Conservation (phyloP, 768 basidiomycete genomes). For the Podaxis pistillaris region DNA sequence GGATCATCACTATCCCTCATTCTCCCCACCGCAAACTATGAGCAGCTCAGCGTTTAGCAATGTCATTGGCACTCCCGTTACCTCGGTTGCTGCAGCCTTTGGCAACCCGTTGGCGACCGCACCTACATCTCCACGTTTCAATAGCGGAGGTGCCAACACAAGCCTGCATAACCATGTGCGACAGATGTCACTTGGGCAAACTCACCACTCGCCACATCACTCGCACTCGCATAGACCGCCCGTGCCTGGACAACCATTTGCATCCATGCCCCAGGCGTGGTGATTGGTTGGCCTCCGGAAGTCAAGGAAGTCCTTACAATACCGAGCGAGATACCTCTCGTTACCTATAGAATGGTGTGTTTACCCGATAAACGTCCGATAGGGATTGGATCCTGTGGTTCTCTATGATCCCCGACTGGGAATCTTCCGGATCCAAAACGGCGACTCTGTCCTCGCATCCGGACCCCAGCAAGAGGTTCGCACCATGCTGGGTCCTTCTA, state of each 20-base stretch:
- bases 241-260: slow-evolving; percentile 7
- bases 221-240: not conserved
- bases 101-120: not conserved
- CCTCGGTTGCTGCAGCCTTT: not conserved
- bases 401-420: not conserved
- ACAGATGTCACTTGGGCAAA: slow-evolving; percentile 2
- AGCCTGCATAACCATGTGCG: slow-evolving; percentile 5
- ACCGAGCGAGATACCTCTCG: not conserved
- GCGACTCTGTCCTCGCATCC: not conserved
- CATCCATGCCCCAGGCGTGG: slow-evolving; percentile 11
- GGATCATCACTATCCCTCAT: not conserved
- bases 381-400: slow-evolving; percentile 1
- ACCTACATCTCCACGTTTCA: not conserved
- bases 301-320: not conserved
- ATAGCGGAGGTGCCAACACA: not conserved
- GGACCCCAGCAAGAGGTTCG: not conserved
- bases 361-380: not conserved
- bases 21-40: not conserved
- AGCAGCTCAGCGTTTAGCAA: not conserved
- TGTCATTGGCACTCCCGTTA: not conserved
- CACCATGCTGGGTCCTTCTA: not conserved
- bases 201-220: slow-evolving; percentile 2
- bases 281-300: not conserved
- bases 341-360: not conserved
- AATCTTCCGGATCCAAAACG: not conserved